Evolutionary conservation across 257 asterid genomes (phyloP).

Genomic region (Plectranthus barbatus): DNA sequence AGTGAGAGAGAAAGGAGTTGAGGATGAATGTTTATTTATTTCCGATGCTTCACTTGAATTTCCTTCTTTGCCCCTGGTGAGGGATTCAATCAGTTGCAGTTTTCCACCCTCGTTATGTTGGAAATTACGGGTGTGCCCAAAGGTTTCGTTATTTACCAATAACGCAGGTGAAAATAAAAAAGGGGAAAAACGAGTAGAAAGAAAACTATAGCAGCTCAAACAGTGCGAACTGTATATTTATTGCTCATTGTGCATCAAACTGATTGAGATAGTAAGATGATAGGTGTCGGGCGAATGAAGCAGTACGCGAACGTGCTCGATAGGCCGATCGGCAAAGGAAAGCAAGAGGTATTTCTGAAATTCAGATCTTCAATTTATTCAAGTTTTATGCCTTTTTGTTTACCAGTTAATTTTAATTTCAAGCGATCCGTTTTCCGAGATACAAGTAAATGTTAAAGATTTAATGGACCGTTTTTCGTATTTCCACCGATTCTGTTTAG

Average conservation of each 20-base stretch:
- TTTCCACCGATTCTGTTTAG: neutral
- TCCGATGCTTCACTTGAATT: neutral
- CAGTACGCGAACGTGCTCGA: constrained; percentile 80
- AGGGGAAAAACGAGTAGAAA: neutral
- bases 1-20: neutral
- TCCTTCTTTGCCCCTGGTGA: neutral
- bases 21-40: neutral
- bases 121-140: too few relatives aligned
- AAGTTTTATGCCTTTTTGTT: neutral
- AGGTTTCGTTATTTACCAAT: too few relatives aligned
- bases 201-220: constrained; percentile 4
- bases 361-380: constrained; percentile 19
- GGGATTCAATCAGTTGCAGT: too few relatives aligned
- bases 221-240: neutral
- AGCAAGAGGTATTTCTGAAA: constrained; percentile 64
- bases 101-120: too few relatives aligned
- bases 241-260: neutral
- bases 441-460: neutral
- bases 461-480: neutral
- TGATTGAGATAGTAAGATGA: constrained; percentile 31
- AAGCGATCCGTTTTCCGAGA: neutral
- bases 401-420: neutral
- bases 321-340: constrained; percentile 86
- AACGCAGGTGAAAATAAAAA: too few relatives aligned
- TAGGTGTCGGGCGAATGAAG: constrained; percentile 81